Percentiles rank a stretch among this genome's conserved stretches.
These are phyloP conservation scores for Helotiales sp. DNA, from an alignment of 2,329 filamentous ascomycete species.

Conservation along the genomic window DNA sequence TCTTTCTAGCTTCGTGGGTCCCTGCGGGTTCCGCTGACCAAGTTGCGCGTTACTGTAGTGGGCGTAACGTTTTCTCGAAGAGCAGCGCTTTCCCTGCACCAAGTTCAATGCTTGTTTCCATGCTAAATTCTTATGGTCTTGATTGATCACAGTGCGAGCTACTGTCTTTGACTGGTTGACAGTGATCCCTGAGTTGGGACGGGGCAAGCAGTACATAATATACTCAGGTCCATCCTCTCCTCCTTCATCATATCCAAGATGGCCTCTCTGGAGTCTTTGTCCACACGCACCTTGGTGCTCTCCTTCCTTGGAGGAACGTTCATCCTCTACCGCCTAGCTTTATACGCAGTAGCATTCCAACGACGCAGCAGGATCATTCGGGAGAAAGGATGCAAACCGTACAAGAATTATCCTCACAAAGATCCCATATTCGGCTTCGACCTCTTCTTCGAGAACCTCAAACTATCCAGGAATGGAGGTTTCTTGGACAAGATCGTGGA, in stretches of 20 bases:
- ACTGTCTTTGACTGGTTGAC: no score
- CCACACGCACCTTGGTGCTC: not conserved
- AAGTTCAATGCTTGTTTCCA: no score
- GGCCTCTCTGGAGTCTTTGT: not conserved
- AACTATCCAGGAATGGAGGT: constrained; percentile 38
- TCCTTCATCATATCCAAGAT: not conserved
- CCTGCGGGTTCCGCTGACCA: no score
- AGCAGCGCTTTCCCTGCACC: no score
- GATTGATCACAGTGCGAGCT: no score
- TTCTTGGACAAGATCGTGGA: constrained; percentile 37
- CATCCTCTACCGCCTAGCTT: constrained; percentile 4
- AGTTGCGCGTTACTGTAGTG: no score
- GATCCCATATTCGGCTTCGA: constrained; percentile 57
- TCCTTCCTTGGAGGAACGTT: not conserved
- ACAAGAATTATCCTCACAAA: constrained; percentile 44
- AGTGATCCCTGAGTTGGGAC: no score
- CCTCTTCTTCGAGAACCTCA: constrained; percentile 42
- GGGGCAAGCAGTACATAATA: no score
- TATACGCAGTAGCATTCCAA: not conserved
- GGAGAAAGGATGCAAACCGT: constrained; percentile 8
- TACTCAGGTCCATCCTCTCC: no score
- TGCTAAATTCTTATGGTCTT: no score
- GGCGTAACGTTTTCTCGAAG: no score
- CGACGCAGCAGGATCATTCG: constrained; percentile 1
- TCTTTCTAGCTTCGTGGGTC: no score